Base-by-base conservation (phyloP, 2,329 filamentous ascomycete genomes). In the Cadophora luteo-olivacea region DNA sequence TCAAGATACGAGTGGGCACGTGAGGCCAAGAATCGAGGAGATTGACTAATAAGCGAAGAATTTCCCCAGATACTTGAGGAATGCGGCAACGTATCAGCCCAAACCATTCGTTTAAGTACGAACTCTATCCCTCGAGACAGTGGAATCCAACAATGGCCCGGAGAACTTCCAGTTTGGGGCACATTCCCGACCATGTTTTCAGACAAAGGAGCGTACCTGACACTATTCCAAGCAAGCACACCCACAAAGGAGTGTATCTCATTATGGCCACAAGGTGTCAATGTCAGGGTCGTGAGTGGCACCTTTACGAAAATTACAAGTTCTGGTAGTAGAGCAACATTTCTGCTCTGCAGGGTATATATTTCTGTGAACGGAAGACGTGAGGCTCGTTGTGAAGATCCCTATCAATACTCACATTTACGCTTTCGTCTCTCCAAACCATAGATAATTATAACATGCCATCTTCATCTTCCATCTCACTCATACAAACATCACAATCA, bases 11-110 rank as follows among this genome's bases (percentile, higher is more conserved):
- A 69, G 32, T 48, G 65, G 72, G 45, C 51, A 62, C 57, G 29
- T 67, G 51, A 76, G 80, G 68, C 82, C 83, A 19, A 81, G 81
- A 67, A 86, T 91, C 68, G 87, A 90, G 74, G 89, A 90, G 78
- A 82, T 91, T 72, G 88, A 90, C 76, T 90, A 80, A 75, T 90
- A 80, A 75, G 33, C 24, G 57, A 33, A 29, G 14, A 7, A 25
- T 45, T 11, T 25, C 57, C 57, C 57, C 57, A 45, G 36, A 60
- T 49, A 14, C 7, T 11, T 9, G 57, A 41, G 57, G 36, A 60
- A 45, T 60, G 57, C 36, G 57, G 57, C 36, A 25, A 45, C 57
- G 11, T 25, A 60, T 60, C 57, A 41, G 36, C 36, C 57, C 32
- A 1, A 29, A 16, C 16, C 24, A 11, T 25, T 22, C 12, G 24